Evolutionary conservation across 2,329 filamentous ascomycete species (phyloP), one percentile per base, ranked within the genome.

Genomic region (Xylaria sp.): DNA sequence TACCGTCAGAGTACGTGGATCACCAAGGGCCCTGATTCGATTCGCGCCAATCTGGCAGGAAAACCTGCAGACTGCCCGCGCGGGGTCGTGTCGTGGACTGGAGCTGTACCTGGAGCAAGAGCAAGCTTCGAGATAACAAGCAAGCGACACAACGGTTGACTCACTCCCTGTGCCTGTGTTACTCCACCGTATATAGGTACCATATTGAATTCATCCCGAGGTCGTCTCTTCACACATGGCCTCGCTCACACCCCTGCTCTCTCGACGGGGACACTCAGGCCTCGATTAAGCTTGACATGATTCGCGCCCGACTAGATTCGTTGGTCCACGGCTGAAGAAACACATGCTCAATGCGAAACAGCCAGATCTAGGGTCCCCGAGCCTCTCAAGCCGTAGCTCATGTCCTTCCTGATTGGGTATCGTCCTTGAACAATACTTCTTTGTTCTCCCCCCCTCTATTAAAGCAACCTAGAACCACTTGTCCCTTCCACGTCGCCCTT

Each of bases 291-390:
- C 60, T 59, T 59, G 61, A 68, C 57, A 65, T 49, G 49, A 34
- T 45, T 56, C 61, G 55, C 58, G 57, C 62, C 60, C 48, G 44
- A 51, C 34, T 11, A 38, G 44, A 65, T 64, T 43, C 39, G 68
- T 68, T 69, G 66, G 67, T 50, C 57, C 40, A 44, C 46, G 47
- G 34, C 21, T 45, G n/a, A 52, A 44, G 56, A 57, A 62, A 59
- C 54, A 57, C 41, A 39, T 60, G 48, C 45, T 62, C 52, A 58
- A 66, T 64, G 60, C 62, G 56, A 64, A 68, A 66, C 62, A 48
- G 52, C 46, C 44, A 50, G 50, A 56, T 37, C 49, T 44, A 43
- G 38, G 44, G 45, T 44, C 54, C 13, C 52, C 44, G 47, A 34
- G 18, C 22, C 39, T 38, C 48, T 56, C 52, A 39, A 54, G 51